These are phyloP conservation scores for Hypomyces perniciosus DNA, from an alignment of 2,329 filamentous ascomycete genomes.

Conservation along the genomic window DNA sequence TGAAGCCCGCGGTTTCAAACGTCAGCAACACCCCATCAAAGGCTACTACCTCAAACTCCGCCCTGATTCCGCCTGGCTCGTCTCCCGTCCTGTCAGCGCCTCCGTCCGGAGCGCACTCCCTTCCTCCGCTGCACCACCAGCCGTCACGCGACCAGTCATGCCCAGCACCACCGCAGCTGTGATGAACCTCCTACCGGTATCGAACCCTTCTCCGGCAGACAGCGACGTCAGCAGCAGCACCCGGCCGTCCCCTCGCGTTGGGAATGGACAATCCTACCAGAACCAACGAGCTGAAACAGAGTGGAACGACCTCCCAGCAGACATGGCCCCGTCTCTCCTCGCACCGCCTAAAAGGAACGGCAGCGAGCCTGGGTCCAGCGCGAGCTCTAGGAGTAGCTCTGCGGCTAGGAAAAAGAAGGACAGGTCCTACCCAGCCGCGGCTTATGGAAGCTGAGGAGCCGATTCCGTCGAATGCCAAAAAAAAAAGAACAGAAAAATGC, in stretches of 20 bases:
- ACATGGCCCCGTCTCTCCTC: constrained; percentile 43
- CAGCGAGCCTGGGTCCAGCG: constrained; percentile 31
- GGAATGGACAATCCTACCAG: constrained; percentile 47
- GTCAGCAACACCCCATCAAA: constrained; percentile 40
- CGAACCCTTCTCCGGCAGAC: constrained; percentile 13
- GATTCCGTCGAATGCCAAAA: not conserved
- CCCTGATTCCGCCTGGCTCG: constrained; percentile 56
- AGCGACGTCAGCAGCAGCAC: constrained; percentile 13
- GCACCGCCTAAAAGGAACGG: constrained; percentile 22
- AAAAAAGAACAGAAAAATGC: constrained; percentile 7
- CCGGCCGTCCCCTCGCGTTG: constrained; percentile 20
- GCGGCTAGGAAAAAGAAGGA: constrained; percentile 51
- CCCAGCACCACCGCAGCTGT: constrained; percentile 26
- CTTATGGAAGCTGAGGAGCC: constrained; percentile 43
- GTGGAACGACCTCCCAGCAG: constrained; percentile 60
- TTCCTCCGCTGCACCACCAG: constrained; percentile 11
- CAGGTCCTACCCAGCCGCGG: constrained; percentile 55
- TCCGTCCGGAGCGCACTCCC: constrained; percentile 20
- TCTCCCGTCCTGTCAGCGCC: constrained; percentile 39
- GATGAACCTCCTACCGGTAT: constrained; percentile 26
- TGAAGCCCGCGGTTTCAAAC: constrained; percentile 48
- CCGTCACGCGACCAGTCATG: constrained; percentile 13
- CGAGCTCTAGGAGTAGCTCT: constrained; percentile 53
- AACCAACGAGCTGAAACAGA: constrained; percentile 53
- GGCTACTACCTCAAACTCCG: constrained; percentile 59